Evolutionary conservation across 1,284 basidiomycete genomes (phyloP), one percentile per base, ranked within the genome.

Genomic region (Rhodofomes roseus): DNA sequence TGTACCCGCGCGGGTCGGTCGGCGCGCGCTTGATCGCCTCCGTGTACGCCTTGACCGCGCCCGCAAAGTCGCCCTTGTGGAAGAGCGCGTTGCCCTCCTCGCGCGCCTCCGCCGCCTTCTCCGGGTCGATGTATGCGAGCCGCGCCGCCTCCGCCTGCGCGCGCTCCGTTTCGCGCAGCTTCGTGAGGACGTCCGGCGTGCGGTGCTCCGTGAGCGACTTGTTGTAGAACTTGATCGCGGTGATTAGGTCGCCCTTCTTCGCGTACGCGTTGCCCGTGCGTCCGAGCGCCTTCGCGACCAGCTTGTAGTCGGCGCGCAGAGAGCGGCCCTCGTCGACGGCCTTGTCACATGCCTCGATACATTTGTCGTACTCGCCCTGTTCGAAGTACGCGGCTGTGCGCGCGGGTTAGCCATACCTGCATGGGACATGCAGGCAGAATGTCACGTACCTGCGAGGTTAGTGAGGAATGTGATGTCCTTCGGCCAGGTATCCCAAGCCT

Each of bases 11-110:
- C 11, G 97, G 86, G 71, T 99, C 96, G 36, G 76, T 73, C 44
- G 97, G 97, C 68, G 94, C 89, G 56, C 97, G 90, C 79, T 98
- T 98, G 81, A 99, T 97, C 62, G 94, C 90, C 78, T 99, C 97
- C 14, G 91, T 86, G 78, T 99, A 99, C 44, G 85, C 81, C 77
- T 93, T 95, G 63, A 99, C 96, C 1, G 96, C 93, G n/a, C 82
- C 87, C 18, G 87, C 95, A 75, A 94, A 98, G 73, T 95, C 87
- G 27, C 93, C 95, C 2, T 77, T 81, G 80, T 98, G 99, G 87
- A 98, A 99, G 40, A 89, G 82, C 39, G 79, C 76, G 74, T 99
- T 99, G 18, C 97, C 97, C 71, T 96, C 90, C 73, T 97, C 93
- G 52, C 97, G 85, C 14, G 95, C 95, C 56, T 77, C 72, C 46